Percentiles rank a stretch among this genome's conserved stretches.
phyloP scores from a whole-genome alignment of 371 early-diverging fungal genomes.

The Racocetra persica region DNA sequence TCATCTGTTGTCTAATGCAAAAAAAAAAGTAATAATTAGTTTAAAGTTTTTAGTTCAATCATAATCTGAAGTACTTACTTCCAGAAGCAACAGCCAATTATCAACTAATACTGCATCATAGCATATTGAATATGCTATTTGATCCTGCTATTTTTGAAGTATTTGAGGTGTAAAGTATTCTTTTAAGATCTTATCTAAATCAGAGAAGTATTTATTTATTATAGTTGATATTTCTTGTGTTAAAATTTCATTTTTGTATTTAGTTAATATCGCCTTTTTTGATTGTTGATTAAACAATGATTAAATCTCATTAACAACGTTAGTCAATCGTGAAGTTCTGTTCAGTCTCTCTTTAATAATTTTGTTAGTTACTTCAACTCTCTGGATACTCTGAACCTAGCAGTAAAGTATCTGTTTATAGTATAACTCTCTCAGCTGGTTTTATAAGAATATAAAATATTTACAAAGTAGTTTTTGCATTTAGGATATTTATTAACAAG shows the following conservation, averaged over 20 bases:
- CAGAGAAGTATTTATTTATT: neutral
- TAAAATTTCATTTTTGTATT: neutral
- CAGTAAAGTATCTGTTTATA: neutral
- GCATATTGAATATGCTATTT: neutral
- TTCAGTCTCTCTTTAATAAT: too few species aligned
- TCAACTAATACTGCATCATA: conserved; percentile 2
- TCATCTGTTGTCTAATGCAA: neutral
- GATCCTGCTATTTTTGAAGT: neutral
- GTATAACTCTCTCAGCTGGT: neutral
- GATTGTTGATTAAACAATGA: neutral
- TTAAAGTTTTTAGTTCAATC: too few species aligned
- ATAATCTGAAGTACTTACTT: neutral
- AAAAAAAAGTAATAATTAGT: neutral
- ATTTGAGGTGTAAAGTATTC: neutral
- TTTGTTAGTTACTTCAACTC: neutral
- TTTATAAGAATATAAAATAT: neutral
- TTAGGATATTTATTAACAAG: neutral
- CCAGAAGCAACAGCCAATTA: neutral
- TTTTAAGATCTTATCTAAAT: neutral
- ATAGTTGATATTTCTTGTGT: neutral
- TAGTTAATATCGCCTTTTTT: neutral
- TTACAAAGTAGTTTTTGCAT: neutral
- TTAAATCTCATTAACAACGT: too few species aligned
- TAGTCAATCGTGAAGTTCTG: too few species aligned
- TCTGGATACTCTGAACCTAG: neutral